Evolutionary conservation across 768 basidiomycete genomes (phyloP), one percentile per base, ranked within the genome.

Genomic region (Fibroporia radiculosa): DNA sequence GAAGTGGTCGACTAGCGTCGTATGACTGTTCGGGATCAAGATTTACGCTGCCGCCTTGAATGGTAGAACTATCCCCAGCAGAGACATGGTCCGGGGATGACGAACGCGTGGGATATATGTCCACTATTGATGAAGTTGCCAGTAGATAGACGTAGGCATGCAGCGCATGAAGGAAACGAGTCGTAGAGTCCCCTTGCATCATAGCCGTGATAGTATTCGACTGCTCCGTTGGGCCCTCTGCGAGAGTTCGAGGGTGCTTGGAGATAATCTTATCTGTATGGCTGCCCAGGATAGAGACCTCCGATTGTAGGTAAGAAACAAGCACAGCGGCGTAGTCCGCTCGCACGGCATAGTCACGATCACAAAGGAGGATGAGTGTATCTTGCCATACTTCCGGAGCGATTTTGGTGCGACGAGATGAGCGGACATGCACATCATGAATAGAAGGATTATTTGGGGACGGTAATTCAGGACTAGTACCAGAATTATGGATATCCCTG

Each of bases 301-400:
- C 92, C 46, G 78, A 70, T 29, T 74, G 68, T 48, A 93, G 65
- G 64, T 91, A 96, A 37, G 80, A 77, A 3, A 84, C 64, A n/a
- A 96, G 63, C 3, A 81, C 77, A 28, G 73, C 66, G 1, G 81
- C 75, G 58, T 92, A 93, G 51, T 88, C 85, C 11, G 77, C 74
- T 44, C 93, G 80, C 18, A 93, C 80, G n/a, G 76, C 67, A 54
- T 77, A 82, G 45, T 89, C 82, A 11, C 66, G 61, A 58, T 95
- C 90, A 58, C 90, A 93, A 3, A 95, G 64, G 22, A 96, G 69
- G 38, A 82, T 84, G 34, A 95, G 62, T 1, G 88, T 93, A 49
- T 95, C 92, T 59, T 92, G 88, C 91, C 91, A 95, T 26, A 84
- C 76, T 57, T 92, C 90, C 23, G 85, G 82, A 3, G 83, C 71